Evolutionary conservation across 306 rosid species (phyloP).

Genomic region (Acmispon strigosus): DNA sequence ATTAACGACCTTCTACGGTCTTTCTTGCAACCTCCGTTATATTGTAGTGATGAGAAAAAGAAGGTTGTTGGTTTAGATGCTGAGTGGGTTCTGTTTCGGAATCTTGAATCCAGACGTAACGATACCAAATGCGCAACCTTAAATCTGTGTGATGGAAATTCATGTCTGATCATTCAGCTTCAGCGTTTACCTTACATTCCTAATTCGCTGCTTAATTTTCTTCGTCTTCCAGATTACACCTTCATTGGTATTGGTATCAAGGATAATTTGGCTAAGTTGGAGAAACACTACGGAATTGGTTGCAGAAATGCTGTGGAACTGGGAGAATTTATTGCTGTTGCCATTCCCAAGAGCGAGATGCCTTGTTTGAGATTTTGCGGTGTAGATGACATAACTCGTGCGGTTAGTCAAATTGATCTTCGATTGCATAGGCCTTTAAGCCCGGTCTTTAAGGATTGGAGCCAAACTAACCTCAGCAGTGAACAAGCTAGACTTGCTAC

Average conservation of each 20-base stretch:
- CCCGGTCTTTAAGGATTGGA: neutral
- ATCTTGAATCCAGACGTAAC: too few species aligned
- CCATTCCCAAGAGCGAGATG: rapidly evolving
- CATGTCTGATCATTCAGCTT: neutral
- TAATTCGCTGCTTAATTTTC: neutral
- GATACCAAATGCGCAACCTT: neutral
- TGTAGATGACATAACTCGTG: neutral
- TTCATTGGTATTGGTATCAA: neutral
- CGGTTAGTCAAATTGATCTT: neutral
- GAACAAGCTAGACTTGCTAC: neutral
- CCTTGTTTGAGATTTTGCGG: neutral
- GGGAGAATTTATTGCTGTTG: neutral
- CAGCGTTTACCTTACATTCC: neutral
- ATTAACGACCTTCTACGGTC: neutral
- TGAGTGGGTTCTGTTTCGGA: neutral
- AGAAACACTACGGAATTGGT: neutral
- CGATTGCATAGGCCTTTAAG: neutral
- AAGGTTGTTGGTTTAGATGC: neutral
- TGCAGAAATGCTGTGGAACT: neutral
- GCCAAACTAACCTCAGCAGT: rapidly evolving
- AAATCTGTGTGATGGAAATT: neutral
- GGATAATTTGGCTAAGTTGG: neutral
- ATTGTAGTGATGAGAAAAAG: neutral
- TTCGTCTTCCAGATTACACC: neutral
- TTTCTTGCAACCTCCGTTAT: too few species aligned